Base-by-base conservation (phyloP, 106 monocot genomes). In the Triglochin maritima region DNA sequence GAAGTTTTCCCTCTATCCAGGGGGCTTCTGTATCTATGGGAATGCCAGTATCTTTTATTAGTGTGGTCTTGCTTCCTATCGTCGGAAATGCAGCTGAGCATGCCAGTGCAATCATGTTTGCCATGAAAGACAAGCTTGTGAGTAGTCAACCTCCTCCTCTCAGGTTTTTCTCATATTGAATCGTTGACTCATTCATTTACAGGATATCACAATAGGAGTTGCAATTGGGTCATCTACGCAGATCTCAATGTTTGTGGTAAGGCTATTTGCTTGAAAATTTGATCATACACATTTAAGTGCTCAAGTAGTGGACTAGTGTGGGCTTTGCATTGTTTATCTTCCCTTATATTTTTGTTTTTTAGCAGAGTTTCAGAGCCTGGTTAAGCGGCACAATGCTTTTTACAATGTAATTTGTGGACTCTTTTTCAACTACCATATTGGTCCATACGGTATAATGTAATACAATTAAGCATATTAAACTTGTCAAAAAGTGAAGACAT, bases 231-330 rank as follows among this genome's bases (percentile, higher is more conserved):
- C 74, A 10, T 67, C 67, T 16, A 75, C 67, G 14, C 75, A 75
- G 49, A 68, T 75, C 60, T 75, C 75, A 43, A 75, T 75, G 75
- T 75, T 75, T 60, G 74, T 75, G 74, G 74, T 75, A 66, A 67
- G 29, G 8, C 53, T 43, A 47, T 64, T 64, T 64, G 7, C 10
- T 2, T 29, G 13, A 14, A 60, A 60, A 2, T 7, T 16, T 60
- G 15, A 6, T 60, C 15, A 8, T 60, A 7, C 9, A 42, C 12
- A 5, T 61, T 43, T 6, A 59, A 59, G 29, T 29, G 29, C 29
- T 29, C 29, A 29, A 29, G 29, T 29, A 29, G 29, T 29, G 29
- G 29, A 29, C 29, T 29, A 29, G 29, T 29, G 29, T 29, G 29
- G 29, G 1, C 1, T 29, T 29, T 29, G 29, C 29, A 29, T 29